phyloP scores from a whole-genome alignment of 2,329 filamentous ascomycete species.

The Alternaria sp. region DNA sequence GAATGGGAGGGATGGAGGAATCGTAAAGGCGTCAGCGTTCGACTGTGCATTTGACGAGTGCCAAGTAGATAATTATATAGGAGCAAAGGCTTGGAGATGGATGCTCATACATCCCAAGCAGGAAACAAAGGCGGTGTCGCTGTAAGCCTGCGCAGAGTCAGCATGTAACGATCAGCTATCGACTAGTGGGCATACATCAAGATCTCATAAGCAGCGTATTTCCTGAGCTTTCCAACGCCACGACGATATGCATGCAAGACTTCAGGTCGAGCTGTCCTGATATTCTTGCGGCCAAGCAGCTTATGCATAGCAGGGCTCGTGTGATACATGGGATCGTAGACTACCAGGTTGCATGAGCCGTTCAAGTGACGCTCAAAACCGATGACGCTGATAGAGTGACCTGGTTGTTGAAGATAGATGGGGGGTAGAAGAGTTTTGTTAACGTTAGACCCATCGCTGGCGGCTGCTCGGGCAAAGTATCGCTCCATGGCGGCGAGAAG shows the following conservation, averaged over 20 bases:
- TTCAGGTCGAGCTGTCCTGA: slow-evolving; percentile 65
- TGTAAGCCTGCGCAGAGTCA: slow-evolving; percentile 41
- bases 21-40: not conserved
- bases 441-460: slow-evolving; percentile 66
- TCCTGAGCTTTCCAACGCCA: slow-evolving; percentile 71
- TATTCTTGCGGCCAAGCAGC: slow-evolving; percentile 60
- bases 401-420: slow-evolving; percentile 89
- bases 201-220: slow-evolving; percentile 80
- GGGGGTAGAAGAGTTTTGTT: slow-evolving; percentile 77
- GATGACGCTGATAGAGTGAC: slow-evolving; percentile 90
- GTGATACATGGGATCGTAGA: slow-evolving; percentile 87
- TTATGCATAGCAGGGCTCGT: slow-evolving; percentile 70
- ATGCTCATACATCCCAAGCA: slow-evolving; percentile 52
- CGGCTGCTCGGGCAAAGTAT: slow-evolving; percentile 72
- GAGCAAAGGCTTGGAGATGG: slow-evolving; percentile 6
- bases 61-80: slow-evolving; percentile 28
- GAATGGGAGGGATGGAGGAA: not conserved
- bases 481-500: slow-evolving; percentile 73
- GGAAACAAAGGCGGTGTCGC: slow-evolving; percentile 50
- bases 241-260: slow-evolving; percentile 70
- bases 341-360: slow-evolving; percentile 74
- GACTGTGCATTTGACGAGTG: slow-evolving; percentile 13
- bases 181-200: slow-evolving; percentile 66
- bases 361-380: slow-evolving; percentile 76
- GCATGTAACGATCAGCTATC: not conserved